phyloP scores from a whole-genome alignment of 345 rosid genomes.

The Hibiscus tridactylites region DNA sequence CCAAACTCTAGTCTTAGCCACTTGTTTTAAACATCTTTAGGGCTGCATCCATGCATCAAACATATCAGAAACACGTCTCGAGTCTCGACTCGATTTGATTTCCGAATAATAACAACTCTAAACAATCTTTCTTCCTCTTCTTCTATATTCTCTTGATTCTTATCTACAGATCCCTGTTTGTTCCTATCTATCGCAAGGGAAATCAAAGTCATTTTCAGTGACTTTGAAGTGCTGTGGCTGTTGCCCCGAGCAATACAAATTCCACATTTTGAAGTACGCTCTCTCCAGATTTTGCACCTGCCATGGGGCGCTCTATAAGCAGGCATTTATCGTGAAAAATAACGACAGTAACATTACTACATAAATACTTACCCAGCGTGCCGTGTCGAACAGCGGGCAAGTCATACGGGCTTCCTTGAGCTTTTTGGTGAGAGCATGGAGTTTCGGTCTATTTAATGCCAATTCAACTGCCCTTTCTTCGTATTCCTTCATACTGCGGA shows the following conservation, averaged over 20 bases:
- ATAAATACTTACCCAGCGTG: slow-evolving; percentile 63
- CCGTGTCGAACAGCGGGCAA: slow-evolving; percentile 89
- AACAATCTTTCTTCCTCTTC: not conserved
- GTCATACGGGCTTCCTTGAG: slow-evolving; percentile 63
- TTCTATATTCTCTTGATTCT: slow-evolving; percentile 23
- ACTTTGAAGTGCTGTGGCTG: slow-evolving; percentile 81
- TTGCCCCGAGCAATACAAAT: slow-evolving; percentile 61
- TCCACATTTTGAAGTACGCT: slow-evolving; percentile 94
- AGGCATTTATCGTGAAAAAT: too few species aligned
- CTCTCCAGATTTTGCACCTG: slow-evolving; percentile 93
- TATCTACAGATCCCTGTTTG: slow-evolving; percentile 33
- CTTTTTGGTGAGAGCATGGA: slow-evolving; percentile 55
- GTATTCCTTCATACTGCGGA: slow-evolving; percentile 72
- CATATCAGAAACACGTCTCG: not conserved
- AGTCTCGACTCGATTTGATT: not conserved
- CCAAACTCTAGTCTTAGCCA: not conserved
- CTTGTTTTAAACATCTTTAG: not conserved
- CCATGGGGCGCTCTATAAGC: not conserved
- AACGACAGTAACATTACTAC: not conserved
- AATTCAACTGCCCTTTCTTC: slow-evolving; percentile 83
- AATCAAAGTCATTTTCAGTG: slow-evolving; percentile 61
- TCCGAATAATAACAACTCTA: slow-evolving; percentile 2
- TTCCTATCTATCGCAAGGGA: slow-evolving; percentile 51
- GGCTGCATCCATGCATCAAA: not conserved
- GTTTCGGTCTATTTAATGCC: slow-evolving; percentile 67